Percentiles rank a stretch among this genome's conserved stretches.
Evolutionary conservation across 2,329 filamentous ascomycete genomes (phyloP).

Genomic region (Xylariaceae sp.): DNA sequence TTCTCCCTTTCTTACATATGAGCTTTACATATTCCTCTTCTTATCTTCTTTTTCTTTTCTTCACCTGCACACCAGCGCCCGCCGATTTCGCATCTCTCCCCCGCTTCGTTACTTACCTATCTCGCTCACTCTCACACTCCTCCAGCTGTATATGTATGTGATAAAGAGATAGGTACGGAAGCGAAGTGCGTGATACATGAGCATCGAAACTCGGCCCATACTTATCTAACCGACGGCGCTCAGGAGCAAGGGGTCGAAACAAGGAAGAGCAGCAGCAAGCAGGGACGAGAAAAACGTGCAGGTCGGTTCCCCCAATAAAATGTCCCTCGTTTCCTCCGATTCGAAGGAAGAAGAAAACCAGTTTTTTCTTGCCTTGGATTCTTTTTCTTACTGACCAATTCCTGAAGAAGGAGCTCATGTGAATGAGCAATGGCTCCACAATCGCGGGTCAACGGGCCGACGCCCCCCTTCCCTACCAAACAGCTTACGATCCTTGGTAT

Average conservation of each 20-base stretch:
- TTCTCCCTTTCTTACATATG: no score
- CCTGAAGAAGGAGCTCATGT: not conserved
- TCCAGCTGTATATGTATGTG: not conserved
- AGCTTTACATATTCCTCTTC: not conserved
- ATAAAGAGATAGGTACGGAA: not conserved
- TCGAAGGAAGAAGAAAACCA: no score
- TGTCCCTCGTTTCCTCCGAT: no score
- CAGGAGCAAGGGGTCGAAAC: not conserved
- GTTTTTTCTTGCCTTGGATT: no score
- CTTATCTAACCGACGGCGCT: not conserved
- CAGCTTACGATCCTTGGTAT: slow-evolving; percentile 36
- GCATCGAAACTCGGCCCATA: not conserved
- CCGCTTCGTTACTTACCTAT: not conserved
- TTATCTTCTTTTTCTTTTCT: not conserved
- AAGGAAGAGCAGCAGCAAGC: not conserved
- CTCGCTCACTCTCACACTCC: not conserved
- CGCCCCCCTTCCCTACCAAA: slow-evolving; percentile 38
- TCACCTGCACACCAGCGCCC: not conserved
- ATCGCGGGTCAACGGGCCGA: slow-evolving; percentile 7
- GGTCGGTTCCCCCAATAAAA: not conserved
- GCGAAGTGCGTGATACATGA: not conserved
- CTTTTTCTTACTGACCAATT: not conserved
- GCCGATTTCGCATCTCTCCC: not conserved
- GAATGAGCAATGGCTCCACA: slow-evolving; percentile 12
- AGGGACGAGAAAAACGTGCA: not conserved